These are phyloP conservation scores for Aspergillus felis DNA, from an alignment of 2,329 filamentous ascomycete genomes.

Conservation along the genomic window DNA sequence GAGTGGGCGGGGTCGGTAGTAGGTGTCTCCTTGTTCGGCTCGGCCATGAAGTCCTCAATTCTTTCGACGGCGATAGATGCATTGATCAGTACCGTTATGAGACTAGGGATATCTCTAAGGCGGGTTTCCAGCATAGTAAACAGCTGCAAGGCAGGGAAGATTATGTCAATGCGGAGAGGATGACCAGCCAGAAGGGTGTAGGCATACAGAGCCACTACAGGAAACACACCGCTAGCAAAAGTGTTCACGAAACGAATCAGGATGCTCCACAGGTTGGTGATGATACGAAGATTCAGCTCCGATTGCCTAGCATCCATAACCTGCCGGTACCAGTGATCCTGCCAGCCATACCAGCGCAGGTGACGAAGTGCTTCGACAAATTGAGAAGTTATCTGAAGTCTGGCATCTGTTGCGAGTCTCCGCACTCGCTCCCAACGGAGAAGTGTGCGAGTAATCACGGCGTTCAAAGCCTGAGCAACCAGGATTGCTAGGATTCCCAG, in stretches of 20 bases:
- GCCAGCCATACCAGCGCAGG: slow-evolving; percentile 78
- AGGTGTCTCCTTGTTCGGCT: slow-evolving; percentile 73
- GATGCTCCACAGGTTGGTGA: slow-evolving; percentile 60
- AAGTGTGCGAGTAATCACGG: slow-evolving; percentile 61
- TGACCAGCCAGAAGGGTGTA: slow-evolving; percentile 69
- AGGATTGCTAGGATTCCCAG: slow-evolving; percentile 68
- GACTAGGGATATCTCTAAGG: slow-evolving; percentile 67
- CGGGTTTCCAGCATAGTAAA: slow-evolving; percentile 72
- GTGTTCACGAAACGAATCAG: slow-evolving; percentile 66
- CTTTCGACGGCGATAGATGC: slow-evolving; percentile 76
- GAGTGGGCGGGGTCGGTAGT: slow-evolving; percentile 24
- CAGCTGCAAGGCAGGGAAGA: slow-evolving; percentile 79
- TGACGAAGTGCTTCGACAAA: slow-evolving; percentile 84
- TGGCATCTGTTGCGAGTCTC: slow-evolving; percentile 69
- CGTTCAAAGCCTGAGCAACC: slow-evolving; percentile 66
- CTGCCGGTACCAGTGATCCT: slow-evolving; percentile 66
- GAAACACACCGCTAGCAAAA: slow-evolving; percentile 69
- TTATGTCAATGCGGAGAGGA: slow-evolving; percentile 71
- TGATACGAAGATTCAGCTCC: slow-evolving; percentile 63
- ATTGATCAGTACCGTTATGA: slow-evolving; percentile 75
- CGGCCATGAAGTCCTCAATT: slow-evolving; percentile 81
- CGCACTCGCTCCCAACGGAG: slow-evolving; percentile 67
- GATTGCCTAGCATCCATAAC: slow-evolving; percentile 65
- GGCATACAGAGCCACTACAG: slow-evolving; percentile 74
- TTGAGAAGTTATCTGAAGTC: slow-evolving; percentile 76